A percentile compares a stretch with the other conserved stretches of the same genome.
phyloP scores from a whole-genome alignment of 2,329 filamentous ascomycete genomes.

The Aspergillus brunneoviolaceus region DNA sequence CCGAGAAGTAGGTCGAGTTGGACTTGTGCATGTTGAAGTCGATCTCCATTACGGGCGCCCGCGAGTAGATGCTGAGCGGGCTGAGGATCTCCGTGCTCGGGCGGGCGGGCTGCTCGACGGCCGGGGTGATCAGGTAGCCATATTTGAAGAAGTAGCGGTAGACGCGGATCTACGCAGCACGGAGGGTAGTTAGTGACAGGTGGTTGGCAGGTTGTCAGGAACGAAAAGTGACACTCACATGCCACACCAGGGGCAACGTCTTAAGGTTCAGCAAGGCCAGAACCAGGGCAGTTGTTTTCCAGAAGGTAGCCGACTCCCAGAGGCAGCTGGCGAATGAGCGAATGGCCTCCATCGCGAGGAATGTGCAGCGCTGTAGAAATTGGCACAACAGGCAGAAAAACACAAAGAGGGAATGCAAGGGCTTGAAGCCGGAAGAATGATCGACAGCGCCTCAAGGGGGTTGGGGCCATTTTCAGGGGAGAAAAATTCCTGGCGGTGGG shows the following conservation, averaged over 20 bases:
- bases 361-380: neutral
- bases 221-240: constrained; percentile 23
- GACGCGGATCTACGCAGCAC: constrained; percentile 51
- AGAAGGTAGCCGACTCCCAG: constrained; percentile 18
- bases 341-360: constrained; percentile 12
- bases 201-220: neutral
- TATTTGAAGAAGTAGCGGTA: constrained; percentile 58
- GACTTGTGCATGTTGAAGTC: constrained; percentile 82
- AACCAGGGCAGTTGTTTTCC: constrained; percentile 25
- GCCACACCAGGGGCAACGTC: constrained; percentile 31
- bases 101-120: constrained; percentile 43
- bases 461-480: neutral
- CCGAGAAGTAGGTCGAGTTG: constrained; percentile 79
- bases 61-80: constrained; percentile 64
- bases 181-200: neutral
- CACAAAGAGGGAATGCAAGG: neutral
- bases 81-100: constrained; percentile 58
- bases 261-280: constrained; percentile 31
- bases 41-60: constrained; percentile 69
- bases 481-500: neutral
- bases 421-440: neutral
- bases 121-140: constrained; percentile 46
- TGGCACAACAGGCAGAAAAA: neutral
- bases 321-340: constrained; percentile 13
- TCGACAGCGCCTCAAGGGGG: neutral